Percentiles rank a stretch among this genome's conserved stretches.
These are phyloP conservation scores for Nakazawaea sp. DNA, from an alignment of 805 yeast species.

Conservation along the genomic window DNA sequence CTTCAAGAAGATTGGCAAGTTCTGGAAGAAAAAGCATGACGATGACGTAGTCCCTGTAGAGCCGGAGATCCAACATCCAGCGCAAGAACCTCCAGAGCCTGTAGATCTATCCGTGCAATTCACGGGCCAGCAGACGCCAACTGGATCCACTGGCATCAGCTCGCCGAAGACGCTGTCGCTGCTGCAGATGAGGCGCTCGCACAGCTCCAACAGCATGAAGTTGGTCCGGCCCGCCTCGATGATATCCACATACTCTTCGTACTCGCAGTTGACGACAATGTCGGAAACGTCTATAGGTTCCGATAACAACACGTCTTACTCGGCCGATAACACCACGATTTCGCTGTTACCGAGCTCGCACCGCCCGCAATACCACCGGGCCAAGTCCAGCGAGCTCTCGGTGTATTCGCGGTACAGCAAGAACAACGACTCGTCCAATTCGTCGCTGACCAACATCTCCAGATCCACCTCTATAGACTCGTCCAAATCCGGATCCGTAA, in stretches of 20 bases:
- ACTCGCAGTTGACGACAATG: constrained; percentile 38
- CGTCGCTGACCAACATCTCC: constrained; percentile 25
- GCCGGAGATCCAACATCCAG: no score
- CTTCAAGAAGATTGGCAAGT: constrained; percentile 5
- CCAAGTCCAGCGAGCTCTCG: constrained; percentile 25
- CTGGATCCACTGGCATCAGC: no score
- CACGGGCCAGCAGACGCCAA: no score
- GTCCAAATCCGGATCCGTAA: constrained; percentile 20
- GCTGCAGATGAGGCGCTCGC: background rate
- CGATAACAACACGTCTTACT: constrained; percentile 28
- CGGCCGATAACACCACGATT: constrained; percentile 22
- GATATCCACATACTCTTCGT: constrained; percentile 41
- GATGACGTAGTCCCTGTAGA: no score
- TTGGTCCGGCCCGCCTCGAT: constrained; percentile 40
- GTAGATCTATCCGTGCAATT: no score
- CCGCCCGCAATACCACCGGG: constrained; percentile 21
- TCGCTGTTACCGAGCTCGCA: constrained; percentile 1
- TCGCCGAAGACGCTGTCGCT: no score
- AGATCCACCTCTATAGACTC: constrained; percentile 26
- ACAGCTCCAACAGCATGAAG: background rate
- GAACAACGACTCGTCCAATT: constrained; percentile 21
- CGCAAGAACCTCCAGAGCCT: no score
- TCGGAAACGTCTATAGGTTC: constrained; percentile 42
- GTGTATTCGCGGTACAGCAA: constrained; percentile 15
- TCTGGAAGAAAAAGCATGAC: no score